phyloP scores from a whole-genome alignment of 139 green algal genomes.

The Bryopsis sp. region DNA sequence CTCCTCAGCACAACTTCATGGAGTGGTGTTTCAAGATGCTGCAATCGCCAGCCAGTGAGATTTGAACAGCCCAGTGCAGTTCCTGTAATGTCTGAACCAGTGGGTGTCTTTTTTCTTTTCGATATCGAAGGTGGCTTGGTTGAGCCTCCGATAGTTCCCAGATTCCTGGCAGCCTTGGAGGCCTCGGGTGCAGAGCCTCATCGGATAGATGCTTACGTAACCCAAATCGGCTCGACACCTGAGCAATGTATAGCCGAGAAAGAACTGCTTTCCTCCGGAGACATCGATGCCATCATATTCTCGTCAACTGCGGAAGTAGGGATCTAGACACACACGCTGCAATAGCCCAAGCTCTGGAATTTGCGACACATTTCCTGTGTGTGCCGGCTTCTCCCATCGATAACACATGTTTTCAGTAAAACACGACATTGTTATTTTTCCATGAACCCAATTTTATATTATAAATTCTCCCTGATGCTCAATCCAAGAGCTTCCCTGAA shows the following conservation, averaged over 20 bases:
- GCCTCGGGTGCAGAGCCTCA: slow-evolving; percentile 33
- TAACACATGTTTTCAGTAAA: too few species aligned
- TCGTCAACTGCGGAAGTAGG: slow-evolving; percentile 52
- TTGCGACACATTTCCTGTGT: too few species aligned
- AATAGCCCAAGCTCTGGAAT: too few species aligned
- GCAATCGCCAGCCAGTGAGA: too few species aligned
- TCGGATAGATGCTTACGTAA: slow-evolving; percentile 54
- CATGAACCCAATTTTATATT: too few species aligned
- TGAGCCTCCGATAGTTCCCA: slow-evolving; percentile 58
- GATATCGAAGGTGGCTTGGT: slow-evolving; percentile 37
- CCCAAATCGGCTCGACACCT: slow-evolving; percentile 22
- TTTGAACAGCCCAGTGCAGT: neutral
- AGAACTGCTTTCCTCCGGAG: slow-evolving; percentile 36
- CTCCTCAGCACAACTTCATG: too few species aligned
- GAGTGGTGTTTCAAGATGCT: neutral
- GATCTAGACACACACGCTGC: neutral
- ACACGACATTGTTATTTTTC: too few species aligned
- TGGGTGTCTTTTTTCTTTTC: neutral
- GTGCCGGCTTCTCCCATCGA: too few species aligned
- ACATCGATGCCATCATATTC: slow-evolving; percentile 52
- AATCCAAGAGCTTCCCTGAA: too few species aligned
- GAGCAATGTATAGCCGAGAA: slow-evolving; percentile 30
- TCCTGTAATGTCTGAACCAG: neutral
- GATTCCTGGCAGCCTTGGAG: slow-evolving; percentile 50
- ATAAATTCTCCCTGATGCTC: too few species aligned